These are phyloP conservation scores for Fusarium proliferatum DNA, from an alignment of 2,329 filamentous ascomycete genomes.

Conservation along the genomic window DNA sequence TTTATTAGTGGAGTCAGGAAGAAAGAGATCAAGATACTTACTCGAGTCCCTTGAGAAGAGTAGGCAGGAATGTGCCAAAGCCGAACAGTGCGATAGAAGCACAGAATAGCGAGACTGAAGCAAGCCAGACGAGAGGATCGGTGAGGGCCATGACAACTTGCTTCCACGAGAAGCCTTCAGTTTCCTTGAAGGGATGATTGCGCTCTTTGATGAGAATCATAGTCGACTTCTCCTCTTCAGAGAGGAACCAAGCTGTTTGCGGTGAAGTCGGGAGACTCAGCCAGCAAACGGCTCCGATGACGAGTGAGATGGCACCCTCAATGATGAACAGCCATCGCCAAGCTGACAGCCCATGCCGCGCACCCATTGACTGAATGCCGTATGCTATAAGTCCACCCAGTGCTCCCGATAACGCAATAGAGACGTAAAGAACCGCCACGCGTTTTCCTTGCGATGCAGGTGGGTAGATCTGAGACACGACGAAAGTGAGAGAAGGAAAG, in stretches of 20 bases:
- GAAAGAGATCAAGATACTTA: conserved; percentile 4
- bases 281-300: conserved; percentile 47
- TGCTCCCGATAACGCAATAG: conserved; percentile 47
- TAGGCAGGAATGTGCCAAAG: conserved; percentile 52
- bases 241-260: conserved; percentile 57
- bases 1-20: neutral
- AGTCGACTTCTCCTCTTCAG: conserved; percentile 51
- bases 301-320: conserved; percentile 53
- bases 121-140: conserved; percentile 48
- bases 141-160: conserved; percentile 38
- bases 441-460: conserved; percentile 45
- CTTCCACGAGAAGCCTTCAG: conserved; percentile 38
- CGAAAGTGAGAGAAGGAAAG: conserved; percentile 46
- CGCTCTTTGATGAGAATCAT: conserved; percentile 42
- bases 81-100: conserved; percentile 47
- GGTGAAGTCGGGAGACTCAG: conserved; percentile 59
- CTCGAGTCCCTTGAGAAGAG: conserved; percentile 50
- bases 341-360: conserved; percentile 56
- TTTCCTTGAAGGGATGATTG: neutral
- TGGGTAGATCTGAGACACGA: conserved; percentile 5
- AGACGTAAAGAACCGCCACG: conserved; percentile 46
- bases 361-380: conserved; percentile 55
- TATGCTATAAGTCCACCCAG: conserved; percentile 48
- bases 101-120: conserved; percentile 27
- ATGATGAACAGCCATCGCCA: conserved; percentile 65